Conservation (phyloP, 2,329 filamentous ascomycete genomes). For the Fusarium euwallaceae region DNA sequence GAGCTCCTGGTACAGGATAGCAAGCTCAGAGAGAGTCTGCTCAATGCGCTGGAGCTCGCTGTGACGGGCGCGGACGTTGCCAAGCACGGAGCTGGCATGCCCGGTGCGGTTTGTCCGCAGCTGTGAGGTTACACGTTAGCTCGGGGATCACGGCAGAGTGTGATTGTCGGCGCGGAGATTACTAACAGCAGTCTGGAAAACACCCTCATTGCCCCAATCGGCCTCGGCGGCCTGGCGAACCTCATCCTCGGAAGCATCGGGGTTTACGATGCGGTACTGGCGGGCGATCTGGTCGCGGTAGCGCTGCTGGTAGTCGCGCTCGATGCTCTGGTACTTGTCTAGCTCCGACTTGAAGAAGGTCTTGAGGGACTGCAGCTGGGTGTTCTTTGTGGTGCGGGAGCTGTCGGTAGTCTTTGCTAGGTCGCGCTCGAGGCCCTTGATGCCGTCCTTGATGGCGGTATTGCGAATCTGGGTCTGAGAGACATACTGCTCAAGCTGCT, state of each 20-base stretch:
- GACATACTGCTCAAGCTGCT: slow-evolving; percentile 76
- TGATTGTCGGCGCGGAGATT: not conserved
- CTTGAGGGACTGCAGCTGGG: slow-evolving; percentile 78
- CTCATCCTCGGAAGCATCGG: slow-evolving; percentile 81
- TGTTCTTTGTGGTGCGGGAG: slow-evolving; percentile 75
- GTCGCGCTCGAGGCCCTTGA: slow-evolving; percentile 81
- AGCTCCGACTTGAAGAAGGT: slow-evolving; percentile 79
- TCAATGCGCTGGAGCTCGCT: slow-evolving; percentile 87
- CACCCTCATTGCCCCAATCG: slow-evolving; percentile 82
- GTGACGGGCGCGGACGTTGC: slow-evolving; percentile 84
- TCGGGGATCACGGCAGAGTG: slow-evolving; percentile 1
- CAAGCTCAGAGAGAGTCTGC: slow-evolving; percentile 78
- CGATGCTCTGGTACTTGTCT: slow-evolving; percentile 77
- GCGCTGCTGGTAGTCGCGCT: slow-evolving; percentile 76
- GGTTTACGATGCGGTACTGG: slow-evolving; percentile 86
- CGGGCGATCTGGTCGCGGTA: slow-evolving; percentile 84
- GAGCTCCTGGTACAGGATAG: slow-evolving; percentile 79
- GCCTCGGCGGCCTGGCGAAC: slow-evolving; percentile 76
- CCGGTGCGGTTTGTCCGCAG: slow-evolving; percentile 81
- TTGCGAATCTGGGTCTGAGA: slow-evolving; percentile 79
- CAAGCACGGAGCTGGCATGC: slow-evolving; percentile 79
- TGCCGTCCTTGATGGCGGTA: slow-evolving; percentile 82
- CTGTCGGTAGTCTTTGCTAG: slow-evolving; percentile 72
- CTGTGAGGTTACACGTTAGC: slow-evolving; percentile 57
- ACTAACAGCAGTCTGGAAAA: slow-evolving; percentile 86